Conservation (phyloP, 108 stramenopile genomes). For the Skeletonema potamos region DNA sequence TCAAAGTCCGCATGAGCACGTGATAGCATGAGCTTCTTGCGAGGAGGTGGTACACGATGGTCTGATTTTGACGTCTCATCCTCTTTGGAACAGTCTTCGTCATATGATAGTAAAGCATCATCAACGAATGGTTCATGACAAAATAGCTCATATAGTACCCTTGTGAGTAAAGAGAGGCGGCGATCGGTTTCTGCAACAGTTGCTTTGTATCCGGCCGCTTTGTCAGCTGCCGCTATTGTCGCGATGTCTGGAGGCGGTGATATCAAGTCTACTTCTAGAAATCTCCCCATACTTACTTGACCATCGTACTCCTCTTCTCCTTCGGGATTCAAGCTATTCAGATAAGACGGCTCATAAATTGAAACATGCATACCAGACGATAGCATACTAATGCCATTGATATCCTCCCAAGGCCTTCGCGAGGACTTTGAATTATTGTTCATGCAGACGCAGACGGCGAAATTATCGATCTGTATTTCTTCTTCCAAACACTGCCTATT, state of each 20-base stretch:
- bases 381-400: background rate
- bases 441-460: background rate
- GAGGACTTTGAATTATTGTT: background rate
- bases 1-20: background rate
- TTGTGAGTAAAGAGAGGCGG: background rate
- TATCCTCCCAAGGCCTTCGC: background rate
- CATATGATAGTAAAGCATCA: background rate
- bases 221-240: background rate
- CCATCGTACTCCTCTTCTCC: background rate
- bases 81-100: background rate
- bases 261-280: background rate
- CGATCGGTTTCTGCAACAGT: background rate
- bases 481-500: background rate
- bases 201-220: background rate
- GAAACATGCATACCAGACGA: background rate
- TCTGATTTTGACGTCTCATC: background rate
- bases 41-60: background rate
- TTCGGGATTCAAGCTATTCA: background rate
- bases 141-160: slow-evolving; percentile 7
- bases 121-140: background rate
- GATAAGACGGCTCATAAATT: background rate
- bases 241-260: background rate
- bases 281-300: background rate
- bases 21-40: background rate
- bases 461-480: background rate